Conservation (phyloP, 1,284 basidiomycete species). For the Cutaneotrichosporon sp. region DNA sequence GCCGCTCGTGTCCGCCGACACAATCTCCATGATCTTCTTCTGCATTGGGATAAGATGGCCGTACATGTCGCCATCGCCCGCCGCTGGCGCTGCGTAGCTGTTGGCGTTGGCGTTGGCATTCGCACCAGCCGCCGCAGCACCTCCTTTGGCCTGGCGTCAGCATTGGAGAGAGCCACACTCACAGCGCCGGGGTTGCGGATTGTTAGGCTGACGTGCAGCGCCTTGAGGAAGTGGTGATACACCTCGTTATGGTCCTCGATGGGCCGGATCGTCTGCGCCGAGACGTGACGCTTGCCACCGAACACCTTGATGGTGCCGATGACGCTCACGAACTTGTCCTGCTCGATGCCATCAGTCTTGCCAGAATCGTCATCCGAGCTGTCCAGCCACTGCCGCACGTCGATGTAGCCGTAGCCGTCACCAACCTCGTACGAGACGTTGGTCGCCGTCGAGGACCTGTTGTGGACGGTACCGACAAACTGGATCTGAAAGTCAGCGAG, state of each 20-base stretch:
- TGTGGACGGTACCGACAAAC: conserved; percentile 77
- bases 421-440: conserved; percentile 79
- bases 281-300: conserved; percentile 76
- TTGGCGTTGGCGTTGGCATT: conserved; percentile 9
- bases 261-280: conserved; percentile 68
- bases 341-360: conserved; percentile 57
- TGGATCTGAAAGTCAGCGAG: conserved; percentile 52
- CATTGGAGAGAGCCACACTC: not conserved
- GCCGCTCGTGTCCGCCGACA: conserved; percentile 53
- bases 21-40: conserved; percentile 64
- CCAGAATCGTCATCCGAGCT: conserved; percentile 60
- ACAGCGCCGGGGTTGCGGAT: conserved; percentile 52
- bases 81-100: conserved; percentile 42
- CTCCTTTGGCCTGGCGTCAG: conserved; percentile 8
- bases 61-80: conserved; percentile 42
- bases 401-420: conserved; percentile 85
- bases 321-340: conserved; percentile 77
- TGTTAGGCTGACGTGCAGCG: conserved; percentile 57
- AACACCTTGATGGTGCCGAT: conserved; percentile 88
- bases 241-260: conserved; percentile 75
- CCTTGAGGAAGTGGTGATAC: conserved; percentile 72
- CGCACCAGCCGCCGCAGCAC: conserved; percentile 11
- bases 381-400: conserved; percentile 87
- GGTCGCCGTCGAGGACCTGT: conserved; percentile 70
- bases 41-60: conserved; percentile 64